phyloP scores from a whole-genome alignment of 495 filamentous ascomycete genomes.

The Neurospora tetrasperma region DNA sequence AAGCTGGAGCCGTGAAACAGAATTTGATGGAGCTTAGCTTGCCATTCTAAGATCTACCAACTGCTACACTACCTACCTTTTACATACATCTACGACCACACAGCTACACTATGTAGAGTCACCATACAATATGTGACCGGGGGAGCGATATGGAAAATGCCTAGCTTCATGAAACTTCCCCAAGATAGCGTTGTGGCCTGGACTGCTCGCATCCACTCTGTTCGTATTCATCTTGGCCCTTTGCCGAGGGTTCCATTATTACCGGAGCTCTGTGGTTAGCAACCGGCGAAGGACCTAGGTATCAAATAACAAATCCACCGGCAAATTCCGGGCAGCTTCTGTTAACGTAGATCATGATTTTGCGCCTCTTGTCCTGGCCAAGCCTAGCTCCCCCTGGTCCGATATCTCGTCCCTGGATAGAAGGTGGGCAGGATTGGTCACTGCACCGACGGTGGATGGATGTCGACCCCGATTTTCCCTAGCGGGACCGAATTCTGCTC shows the following conservation, averaged over 20 bases:
- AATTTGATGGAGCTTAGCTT: constrained; percentile 1
- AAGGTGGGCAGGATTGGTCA: not conserved
- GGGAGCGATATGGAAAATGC: not conserved
- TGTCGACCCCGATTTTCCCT: not conserved
- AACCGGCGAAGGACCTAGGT: not conserved
- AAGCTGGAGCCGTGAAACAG: constrained; percentile 4
- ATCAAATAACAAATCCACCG: not conserved
- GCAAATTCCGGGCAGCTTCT: not conserved
- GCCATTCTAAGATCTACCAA: not conserved
- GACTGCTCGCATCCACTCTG: not conserved
- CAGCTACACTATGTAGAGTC: not conserved
- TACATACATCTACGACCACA: not conserved
- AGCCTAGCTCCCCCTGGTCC: not conserved
- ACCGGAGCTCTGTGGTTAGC: not conserved
- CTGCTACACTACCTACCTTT: not conserved
- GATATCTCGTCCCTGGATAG: not conserved
- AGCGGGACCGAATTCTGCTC: not conserved
- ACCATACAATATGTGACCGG: too few relatives aligned
- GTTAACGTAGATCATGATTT: not conserved
- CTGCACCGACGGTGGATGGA: not conserved
- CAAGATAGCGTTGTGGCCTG: not conserved
- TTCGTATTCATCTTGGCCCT: not conserved
- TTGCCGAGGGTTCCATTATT: not conserved
- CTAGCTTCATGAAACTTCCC: not conserved
- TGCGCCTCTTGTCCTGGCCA: not conserved